phyloP scores from a whole-genome alignment of 306 rosid species.

The Trifolium subterraneum region DNA sequence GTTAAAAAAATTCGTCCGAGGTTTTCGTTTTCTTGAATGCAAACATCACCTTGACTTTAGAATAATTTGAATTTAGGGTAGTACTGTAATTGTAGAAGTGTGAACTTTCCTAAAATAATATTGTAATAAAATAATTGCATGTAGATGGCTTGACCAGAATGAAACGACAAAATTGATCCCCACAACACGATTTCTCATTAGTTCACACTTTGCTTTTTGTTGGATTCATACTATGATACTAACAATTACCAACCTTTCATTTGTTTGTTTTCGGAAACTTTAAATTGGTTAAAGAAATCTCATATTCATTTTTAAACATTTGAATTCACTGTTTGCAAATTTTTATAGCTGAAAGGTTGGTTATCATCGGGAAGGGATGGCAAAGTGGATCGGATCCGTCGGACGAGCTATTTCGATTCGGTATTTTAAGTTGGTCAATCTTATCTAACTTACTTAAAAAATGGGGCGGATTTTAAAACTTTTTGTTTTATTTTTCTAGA shows the following conservation, averaged over 20 bases:
- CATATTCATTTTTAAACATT: not conserved
- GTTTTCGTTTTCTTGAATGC: conserved; percentile 26
- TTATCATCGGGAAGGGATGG: no score
- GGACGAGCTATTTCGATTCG: no score
- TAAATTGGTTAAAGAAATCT: no score
- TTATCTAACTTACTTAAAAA: no score
- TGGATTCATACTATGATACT: conserved; percentile 36
- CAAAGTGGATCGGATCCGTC: no score
- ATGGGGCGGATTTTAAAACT: no score
- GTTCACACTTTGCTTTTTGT: conserved; percentile 35
- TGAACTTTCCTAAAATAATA: not conserved
- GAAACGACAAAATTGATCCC: not conserved
- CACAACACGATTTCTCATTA: not conserved
- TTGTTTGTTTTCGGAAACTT: conserved; percentile 29
- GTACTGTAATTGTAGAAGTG: not conserved
- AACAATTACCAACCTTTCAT: conserved; percentile 8
- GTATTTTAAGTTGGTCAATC: no score
- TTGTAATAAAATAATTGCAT: not conserved
- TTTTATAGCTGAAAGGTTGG: not conserved
- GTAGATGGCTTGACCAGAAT: conserved; percentile 11
- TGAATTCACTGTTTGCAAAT: not conserved
- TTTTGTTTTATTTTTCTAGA: no score
- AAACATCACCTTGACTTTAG: not conserved
- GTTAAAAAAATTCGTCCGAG: not conserved
- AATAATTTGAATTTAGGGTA: not conserved